Conservation (phyloP, 2,329 filamentous ascomycete genomes). For the Pyricularia grisea region DNA sequence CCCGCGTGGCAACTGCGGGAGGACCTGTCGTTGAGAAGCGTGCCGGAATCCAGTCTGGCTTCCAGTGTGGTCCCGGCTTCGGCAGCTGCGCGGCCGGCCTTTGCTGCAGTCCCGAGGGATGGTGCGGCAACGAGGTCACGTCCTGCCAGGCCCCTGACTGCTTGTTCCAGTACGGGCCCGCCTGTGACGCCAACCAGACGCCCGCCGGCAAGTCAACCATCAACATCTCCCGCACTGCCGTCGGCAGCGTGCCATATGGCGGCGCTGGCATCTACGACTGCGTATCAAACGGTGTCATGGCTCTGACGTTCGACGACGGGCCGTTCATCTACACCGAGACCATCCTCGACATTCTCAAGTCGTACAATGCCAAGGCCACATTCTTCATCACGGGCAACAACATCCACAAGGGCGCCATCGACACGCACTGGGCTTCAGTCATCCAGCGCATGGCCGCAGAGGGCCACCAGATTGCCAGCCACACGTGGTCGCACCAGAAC, state of each 20-base stretch:
- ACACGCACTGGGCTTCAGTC: conserved; percentile 20
- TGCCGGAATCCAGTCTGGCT: background rate
- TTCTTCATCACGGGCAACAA: conserved; percentile 27
- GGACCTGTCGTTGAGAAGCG: background rate
- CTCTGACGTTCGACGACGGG: conserved; percentile 28
- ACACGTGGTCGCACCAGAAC: conserved; percentile 30
- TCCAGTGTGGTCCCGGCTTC: background rate
- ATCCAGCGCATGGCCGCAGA: conserved; percentile 27
- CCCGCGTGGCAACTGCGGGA: background rate
- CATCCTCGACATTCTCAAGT: conserved; percentile 24
- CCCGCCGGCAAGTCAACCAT: conserved; percentile 17
- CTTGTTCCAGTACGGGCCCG: conserved; percentile 18
- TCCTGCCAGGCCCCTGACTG: conserved; percentile 18
- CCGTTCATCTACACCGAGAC: conserved; percentile 22
- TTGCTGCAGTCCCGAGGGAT: background rate
- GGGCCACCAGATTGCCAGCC: conserved; percentile 31
- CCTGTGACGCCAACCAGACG: conserved; percentile 20
- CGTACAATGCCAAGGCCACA: conserved; percentile 21
- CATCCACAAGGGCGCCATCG: conserved; percentile 23
- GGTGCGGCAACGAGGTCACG: background rate
- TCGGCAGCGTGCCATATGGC: conserved; percentile 19
- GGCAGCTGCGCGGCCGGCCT: background rate
- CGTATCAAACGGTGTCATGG: conserved; percentile 26
- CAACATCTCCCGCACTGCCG: conserved; percentile 12
- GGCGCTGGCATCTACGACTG: conserved; percentile 26